These are phyloP conservation scores for Ceratocystis alfenasii DNA, from an alignment of 2,329 filamentous ascomycete genomes.

Conservation along the genomic window DNA sequence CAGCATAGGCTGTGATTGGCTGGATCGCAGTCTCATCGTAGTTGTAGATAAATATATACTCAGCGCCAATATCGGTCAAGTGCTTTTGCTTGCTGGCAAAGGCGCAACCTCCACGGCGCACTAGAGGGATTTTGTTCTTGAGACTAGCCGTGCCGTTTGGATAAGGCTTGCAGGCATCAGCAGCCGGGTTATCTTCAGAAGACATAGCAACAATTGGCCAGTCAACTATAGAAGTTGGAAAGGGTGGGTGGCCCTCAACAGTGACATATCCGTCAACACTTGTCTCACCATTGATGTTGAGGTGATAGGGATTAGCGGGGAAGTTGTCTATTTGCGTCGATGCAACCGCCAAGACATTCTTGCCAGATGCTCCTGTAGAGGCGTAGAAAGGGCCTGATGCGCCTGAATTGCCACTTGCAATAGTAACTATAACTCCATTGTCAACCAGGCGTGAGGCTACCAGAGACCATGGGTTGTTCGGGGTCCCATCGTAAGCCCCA, in stretches of 20 bases:
- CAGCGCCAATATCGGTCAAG: conserved; percentile 25
- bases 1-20: conserved; percentile 21
- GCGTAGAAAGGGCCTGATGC: conserved; percentile 37
- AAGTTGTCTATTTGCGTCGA: conserved; percentile 25
- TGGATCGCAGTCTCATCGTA: conserved; percentile 20
- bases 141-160: conserved; percentile 25
- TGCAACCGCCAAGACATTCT: conserved; percentile 34
- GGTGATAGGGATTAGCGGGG: neutral
- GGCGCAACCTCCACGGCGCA: conserved; percentile 30
- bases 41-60: conserved; percentile 25
- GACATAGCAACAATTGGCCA: conserved; percentile 10
- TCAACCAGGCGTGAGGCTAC: conserved; percentile 33
- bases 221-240: neutral
- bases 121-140: conserved; percentile 24
- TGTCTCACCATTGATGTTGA: neutral
- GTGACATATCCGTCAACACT: conserved; percentile 5
- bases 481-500: conserved; percentile 31
- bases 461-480: conserved; percentile 33
- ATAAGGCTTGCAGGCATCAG: conserved; percentile 27
- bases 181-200: conserved; percentile 25
- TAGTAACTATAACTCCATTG: conserved; percentile 38
- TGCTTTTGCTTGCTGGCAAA: conserved; percentile 27
- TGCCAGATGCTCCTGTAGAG: conserved; percentile 32
- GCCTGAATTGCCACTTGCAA: conserved; percentile 42
- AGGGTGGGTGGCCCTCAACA: neutral